A percentile compares a stretch with the other conserved stretches of the same genome.
These are phyloP conservation scores for Penicillium pancosmium DNA, from an alignment of 495 filamentous ascomycete genomes.

Conservation along the genomic window DNA sequence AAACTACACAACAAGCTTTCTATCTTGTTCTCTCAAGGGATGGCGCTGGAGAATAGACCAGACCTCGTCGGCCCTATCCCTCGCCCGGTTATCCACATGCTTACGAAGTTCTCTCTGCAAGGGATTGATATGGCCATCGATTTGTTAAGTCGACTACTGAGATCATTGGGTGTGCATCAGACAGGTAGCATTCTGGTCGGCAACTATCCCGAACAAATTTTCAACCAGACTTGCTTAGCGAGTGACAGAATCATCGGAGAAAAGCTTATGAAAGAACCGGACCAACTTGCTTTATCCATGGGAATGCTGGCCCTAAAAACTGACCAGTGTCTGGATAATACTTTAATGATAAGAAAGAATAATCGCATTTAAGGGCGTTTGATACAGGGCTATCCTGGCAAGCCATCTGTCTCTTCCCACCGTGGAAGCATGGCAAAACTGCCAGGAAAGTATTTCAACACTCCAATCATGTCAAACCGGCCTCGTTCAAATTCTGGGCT, in stretches of 20 bases:
- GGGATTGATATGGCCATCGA: neutral
- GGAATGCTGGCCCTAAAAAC: constrained; percentile 17
- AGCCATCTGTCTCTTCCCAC: too few relatives aligned
- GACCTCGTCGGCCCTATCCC: constrained; percentile 15
- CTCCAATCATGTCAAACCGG: constrained; percentile 1
- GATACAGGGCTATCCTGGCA: too few relatives aligned
- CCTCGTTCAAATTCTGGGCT: constrained; percentile 7
- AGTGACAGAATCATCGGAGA: constrained; percentile 7
- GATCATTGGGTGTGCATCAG: neutral
- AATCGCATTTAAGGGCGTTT: too few relatives aligned
- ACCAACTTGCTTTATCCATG: constrained; percentile 25
- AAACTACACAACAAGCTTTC: neutral
- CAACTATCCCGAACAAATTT: neutral
- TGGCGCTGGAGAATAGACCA: constrained; percentile 8
- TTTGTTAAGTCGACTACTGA: neutral
- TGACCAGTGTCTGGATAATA: neutral
- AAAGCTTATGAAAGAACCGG: constrained; percentile 13
- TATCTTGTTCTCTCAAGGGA: constrained; percentile 1
- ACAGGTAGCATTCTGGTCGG: neutral
- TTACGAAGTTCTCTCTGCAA: constrained; percentile 17
- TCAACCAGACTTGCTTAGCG: neutral
- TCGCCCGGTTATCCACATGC: constrained; percentile 7
- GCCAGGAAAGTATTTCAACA: neutral
- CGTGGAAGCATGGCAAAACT: too few relatives aligned
- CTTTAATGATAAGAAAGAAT: neutral